Evolutionary conservation across 305 asterid genomes (phyloP), one percentile per base, ranked within the genome.

Genomic region (Fraxinus xanthoxyloides): DNA sequence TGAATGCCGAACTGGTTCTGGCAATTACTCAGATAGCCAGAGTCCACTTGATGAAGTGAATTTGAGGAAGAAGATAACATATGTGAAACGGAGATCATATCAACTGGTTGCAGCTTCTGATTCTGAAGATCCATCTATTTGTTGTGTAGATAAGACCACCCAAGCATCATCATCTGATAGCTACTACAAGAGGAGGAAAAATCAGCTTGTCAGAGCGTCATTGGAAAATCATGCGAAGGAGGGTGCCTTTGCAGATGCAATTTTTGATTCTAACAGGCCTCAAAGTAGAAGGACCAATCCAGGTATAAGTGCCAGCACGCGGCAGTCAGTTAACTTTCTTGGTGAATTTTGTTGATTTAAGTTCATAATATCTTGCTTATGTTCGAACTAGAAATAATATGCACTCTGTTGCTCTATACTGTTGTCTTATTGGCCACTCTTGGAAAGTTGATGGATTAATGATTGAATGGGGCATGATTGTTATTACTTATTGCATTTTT

Each of bases 161-260:
- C 89, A 83, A 78, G 73, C 87, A 31, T 85, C 90, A 75, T 83
- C 86, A 46, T 90, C 98, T 48, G 93, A 87, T 85, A 92, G 93
- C 79, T 94, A 94, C 90, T 92, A 87, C 85, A 94, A 94, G 92
- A 91, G 91, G 85, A 93, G 86, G 89, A 89, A 87, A 87, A 91
- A 94, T 86, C 98, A 97, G 91, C 95, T 97, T 84, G 85, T 96
- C 79, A 92, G 98, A 89, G 88, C 93, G 76, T 82, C 90, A 63
- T 23, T 84, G 82, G 90, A 86, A 85, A 87, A 85, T 84, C 85
- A 83, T 73, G 80, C 76, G 17, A 80, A 75, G 83, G 84, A 87
- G 86, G 88, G 76, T 87, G 86, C 84, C 56, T 72, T 23, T 21
- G 72, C 28, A 32, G 85, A 76, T 72, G 82, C 81, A 63, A 83